phyloP scores from a whole-genome alignment of 2,329 filamentous ascomycete genomes.

The Calonectria pteridis region DNA sequence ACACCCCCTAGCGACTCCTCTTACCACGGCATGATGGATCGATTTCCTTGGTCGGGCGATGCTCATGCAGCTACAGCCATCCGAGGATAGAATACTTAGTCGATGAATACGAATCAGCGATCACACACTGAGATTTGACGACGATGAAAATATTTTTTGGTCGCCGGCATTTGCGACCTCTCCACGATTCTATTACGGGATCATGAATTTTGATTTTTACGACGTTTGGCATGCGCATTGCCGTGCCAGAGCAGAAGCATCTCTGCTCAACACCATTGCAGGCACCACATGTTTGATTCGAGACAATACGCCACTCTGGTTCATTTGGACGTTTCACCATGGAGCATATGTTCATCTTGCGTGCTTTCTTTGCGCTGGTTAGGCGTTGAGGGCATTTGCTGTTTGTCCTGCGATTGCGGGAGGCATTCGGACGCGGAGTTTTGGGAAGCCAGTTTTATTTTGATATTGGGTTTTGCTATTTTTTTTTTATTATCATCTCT shows the following conservation, averaged over 20 bases:
- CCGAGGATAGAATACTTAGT: slow-evolving; percentile 48
- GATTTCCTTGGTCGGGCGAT: slow-evolving; percentile 62
- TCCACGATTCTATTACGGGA: slow-evolving; percentile 1
- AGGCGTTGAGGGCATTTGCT: slow-evolving; percentile 41
- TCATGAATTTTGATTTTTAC: slow-evolving; percentile 18
- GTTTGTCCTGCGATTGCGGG: slow-evolving; percentile 38
- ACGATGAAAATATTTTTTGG: slow-evolving; percentile 14
- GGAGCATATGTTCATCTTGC: slow-evolving; percentile 31
- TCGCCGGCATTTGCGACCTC: background rate
- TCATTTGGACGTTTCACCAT: slow-evolving; percentile 21
- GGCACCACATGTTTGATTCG: slow-evolving; percentile 35
- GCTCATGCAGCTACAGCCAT: slow-evolving; percentile 65
- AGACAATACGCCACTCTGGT: slow-evolving; percentile 34
- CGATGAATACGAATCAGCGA: slow-evolving; percentile 32
- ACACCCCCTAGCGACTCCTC: slow-evolving; percentile 58
- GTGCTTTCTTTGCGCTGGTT: slow-evolving; percentile 33
- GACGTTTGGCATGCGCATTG: slow-evolving; percentile 3
- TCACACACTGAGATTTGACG: slow-evolving; percentile 25
- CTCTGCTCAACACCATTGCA: slow-evolving; percentile 22
- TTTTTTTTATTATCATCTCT: slow-evolving; percentile 38
- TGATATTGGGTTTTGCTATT: slow-evolving; percentile 24
- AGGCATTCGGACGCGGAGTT: slow-evolving; percentile 42
- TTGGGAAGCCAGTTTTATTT: slow-evolving; percentile 32
- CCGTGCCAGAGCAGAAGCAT: background rate
- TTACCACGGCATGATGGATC: slow-evolving; percentile 54